phyloP scores from a whole-genome alignment of 1,284 basidiomycete species.

The Ustilago curta region DNA sequence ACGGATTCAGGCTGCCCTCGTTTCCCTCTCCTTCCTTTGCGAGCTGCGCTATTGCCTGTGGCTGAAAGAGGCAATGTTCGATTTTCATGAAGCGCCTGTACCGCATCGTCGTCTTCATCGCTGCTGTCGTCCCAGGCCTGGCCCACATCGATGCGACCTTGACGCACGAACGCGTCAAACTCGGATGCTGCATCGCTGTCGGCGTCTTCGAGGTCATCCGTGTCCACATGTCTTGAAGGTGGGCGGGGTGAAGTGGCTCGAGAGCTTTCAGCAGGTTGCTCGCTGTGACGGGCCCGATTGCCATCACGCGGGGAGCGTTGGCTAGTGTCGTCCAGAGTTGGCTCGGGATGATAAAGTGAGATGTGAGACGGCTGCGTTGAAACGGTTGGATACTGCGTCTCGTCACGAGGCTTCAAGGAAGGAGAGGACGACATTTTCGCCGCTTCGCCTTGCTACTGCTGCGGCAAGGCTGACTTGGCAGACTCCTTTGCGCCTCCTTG shows the following conservation, averaged over 20 bases:
- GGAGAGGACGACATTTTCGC: constrained; percentile 12
- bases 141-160: constrained; percentile 46
- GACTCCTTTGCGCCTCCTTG: not conserved
- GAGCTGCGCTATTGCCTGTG: constrained; percentile 19
- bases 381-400: constrained; percentile 13
- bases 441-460: not conserved
- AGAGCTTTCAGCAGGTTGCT: constrained; percentile 3
- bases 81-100: constrained; percentile 17
- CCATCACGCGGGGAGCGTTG: not conserved
- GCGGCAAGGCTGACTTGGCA: no score
- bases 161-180: constrained; percentile 34
- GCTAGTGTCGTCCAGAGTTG: not conserved
- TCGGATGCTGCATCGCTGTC: constrained; percentile 48
- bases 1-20: constrained; percentile 24
- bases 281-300: not conserved
- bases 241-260: not conserved
- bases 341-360: constrained; percentile 8
- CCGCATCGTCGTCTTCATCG: constrained; percentile 40
- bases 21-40: constrained; percentile 8
- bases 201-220: constrained; percentile 48
- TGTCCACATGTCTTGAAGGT: constrained; percentile 6
- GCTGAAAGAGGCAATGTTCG: constrained; percentile 36
- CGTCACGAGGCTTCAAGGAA: not conserved
- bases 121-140: constrained; percentile 55
- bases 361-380: constrained; percentile 28